Evolutionary conservation across 2,329 filamentous ascomycete genomes (phyloP).

Genomic region (Celoporthe dispersa): DNA sequence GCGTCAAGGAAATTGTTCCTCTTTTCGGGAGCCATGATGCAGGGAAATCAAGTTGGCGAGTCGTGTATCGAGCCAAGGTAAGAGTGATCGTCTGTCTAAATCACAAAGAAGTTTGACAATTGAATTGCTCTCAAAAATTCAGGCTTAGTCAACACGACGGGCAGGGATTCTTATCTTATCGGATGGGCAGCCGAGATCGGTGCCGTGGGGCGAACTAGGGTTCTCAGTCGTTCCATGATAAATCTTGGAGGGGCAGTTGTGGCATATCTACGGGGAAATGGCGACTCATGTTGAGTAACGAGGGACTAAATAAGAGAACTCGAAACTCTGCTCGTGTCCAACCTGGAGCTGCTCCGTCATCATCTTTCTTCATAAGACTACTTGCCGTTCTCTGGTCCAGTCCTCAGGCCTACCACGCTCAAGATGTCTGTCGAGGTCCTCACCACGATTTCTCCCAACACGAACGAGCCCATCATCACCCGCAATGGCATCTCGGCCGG

Average conservation of each 20-base stretch:
- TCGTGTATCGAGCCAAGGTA: not conserved
- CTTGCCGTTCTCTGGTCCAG: not conserved
- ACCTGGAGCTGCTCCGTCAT: not conserved
- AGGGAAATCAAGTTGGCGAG: not conserved
- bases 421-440: conserved; percentile 68
- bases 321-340: not conserved
- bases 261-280: conserved; percentile 6
- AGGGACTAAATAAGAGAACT: conserved; percentile 11
- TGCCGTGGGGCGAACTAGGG: conserved; percentile 19
- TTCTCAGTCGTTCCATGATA: not conserved
- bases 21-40: conserved; percentile 67
- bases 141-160: not conserved
- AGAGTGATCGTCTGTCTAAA: not conserved
- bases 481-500: conserved; percentile 73
- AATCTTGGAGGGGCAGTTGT: conserved; percentile 12
- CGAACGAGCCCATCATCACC: conserved; percentile 81
- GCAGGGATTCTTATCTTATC: conserved; percentile 25
- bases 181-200: conserved; percentile 25
- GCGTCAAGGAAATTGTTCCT: conserved; percentile 73
- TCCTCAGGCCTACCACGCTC: conserved; percentile 7
- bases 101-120: conserved; percentile 15
- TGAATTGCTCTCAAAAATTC: conserved; percentile 11
- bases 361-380: not conserved
- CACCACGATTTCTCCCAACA: conserved; percentile 86
- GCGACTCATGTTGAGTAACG: conserved; percentile 5